These are phyloP conservation scores for Silene conica DNA, from an alignment of 148 eudicot species.

Conservation along the genomic window DNA sequence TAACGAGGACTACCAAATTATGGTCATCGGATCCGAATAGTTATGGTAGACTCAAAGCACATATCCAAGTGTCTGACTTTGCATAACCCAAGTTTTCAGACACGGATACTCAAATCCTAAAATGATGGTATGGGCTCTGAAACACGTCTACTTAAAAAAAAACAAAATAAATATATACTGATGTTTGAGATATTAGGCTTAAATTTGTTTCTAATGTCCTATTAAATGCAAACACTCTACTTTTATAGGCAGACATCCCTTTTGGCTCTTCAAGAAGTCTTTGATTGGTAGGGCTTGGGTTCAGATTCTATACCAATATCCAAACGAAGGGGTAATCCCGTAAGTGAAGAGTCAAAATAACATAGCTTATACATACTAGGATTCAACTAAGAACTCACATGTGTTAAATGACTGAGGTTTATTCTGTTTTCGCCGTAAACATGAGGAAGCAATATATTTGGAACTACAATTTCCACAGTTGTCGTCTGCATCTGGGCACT, in stretches of 20 bases:
- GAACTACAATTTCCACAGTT: constrained; percentile 44
- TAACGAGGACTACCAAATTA: neutral
- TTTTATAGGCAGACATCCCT: too few relatives aligned
- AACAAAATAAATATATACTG: neutral
- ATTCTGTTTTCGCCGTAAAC: constrained; percentile 48
- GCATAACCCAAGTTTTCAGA: neutral
- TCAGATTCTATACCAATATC: neutral
- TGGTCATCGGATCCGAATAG: neutral
- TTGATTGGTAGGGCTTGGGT: neutral
- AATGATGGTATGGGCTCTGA: neutral
- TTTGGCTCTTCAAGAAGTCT: too few relatives aligned
- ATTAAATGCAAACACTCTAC: neutral
- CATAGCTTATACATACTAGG: neutral
- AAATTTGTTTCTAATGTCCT: neutral
- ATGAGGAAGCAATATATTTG: constrained; percentile 34
- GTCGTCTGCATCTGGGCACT: constrained; percentile 29
- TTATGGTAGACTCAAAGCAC: neutral
- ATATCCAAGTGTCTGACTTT: neutral
- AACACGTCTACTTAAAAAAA: neutral
- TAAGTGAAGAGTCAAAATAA: neutral
- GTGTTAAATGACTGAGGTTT: constrained; percentile 39
- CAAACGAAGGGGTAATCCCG: neutral
- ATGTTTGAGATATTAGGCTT: neutral
- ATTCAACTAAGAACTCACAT: constrained; percentile 30
- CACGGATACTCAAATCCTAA: neutral